These are phyloP conservation scores for Cercospora brassicicola DNA, from an alignment of 2,329 filamentous ascomycete species.

Conservation along the genomic window DNA sequence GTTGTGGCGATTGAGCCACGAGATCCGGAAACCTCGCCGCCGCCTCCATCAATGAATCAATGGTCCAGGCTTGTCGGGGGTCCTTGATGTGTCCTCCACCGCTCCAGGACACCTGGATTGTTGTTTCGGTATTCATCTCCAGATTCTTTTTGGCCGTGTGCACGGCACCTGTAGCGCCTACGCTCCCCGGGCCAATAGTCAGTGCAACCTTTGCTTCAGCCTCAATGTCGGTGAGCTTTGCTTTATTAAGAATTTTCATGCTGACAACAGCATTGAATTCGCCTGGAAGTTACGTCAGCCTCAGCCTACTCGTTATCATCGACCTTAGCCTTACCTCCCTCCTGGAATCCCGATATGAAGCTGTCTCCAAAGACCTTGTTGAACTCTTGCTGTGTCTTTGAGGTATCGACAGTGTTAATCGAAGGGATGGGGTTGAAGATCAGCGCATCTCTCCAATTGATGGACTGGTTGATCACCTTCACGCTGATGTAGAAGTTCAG, in stretches of 20 bases:
- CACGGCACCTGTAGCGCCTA: background rate
- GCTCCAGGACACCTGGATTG: background rate
- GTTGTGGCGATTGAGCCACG: background rate
- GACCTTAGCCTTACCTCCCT: no score
- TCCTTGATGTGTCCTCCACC: background rate
- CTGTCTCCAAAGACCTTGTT: background rate
- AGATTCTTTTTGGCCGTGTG: background rate
- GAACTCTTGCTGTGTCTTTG: background rate
- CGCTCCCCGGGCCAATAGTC: background rate
- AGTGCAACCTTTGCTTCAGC: background rate
- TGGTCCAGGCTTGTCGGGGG: background rate
- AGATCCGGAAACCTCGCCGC: background rate
- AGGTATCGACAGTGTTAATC: background rate
- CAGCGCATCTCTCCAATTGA: background rate
- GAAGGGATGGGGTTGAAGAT: background rate
- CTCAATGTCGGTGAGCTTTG: background rate
- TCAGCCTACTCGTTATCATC: no score
- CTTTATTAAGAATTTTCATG: background rate
- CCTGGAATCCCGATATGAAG: background rate
- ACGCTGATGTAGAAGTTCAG: background rate
- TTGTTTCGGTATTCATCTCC: background rate
- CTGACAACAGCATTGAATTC: background rate
- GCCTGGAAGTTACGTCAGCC: no score
- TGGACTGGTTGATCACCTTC: background rate
- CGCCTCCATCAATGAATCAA: background rate